A percentile compares a stretch with the other conserved stretches of the same genome.
These are phyloP conservation scores for Didymella pinodella DNA, from an alignment of 2,329 filamentous ascomycete species.

Conservation along the genomic window DNA sequence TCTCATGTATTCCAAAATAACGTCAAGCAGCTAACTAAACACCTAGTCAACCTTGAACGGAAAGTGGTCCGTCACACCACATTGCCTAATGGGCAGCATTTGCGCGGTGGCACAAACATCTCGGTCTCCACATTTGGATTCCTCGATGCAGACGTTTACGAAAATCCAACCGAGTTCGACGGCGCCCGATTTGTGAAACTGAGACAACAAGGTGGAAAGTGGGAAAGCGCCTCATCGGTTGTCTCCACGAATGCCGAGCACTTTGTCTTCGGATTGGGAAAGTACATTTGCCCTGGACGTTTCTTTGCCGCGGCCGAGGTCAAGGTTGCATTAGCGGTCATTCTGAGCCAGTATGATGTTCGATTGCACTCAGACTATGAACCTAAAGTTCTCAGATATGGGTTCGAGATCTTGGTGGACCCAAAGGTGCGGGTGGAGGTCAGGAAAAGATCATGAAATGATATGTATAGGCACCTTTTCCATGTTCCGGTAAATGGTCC, in stretches of 20 bases:
- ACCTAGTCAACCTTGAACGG: slow-evolving; percentile 1
- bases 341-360: slow-evolving; percentile 1
- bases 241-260: not conserved
- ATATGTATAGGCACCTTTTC: not conserved
- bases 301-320: slow-evolving; percentile 1
- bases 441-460: not conserved
- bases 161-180: not conserved
- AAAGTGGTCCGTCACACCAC: not conserved
- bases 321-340: not conserved
- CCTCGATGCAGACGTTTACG: not conserved
- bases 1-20: not conserved
- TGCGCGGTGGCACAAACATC: not conserved
- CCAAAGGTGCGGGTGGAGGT: not conserved
- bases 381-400: not conserved
- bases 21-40: not conserved
- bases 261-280: slow-evolving; percentile 1
- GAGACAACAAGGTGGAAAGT: not conserved
- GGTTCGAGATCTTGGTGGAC: not conserved
- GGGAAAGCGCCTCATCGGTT: not conserved
- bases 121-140: not conserved
- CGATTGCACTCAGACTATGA: not conserved
- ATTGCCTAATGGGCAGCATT: not conserved
- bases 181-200: not conserved
- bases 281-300: not conserved
- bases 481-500: no score